phyloP scores from a whole-genome alignment of 352 stramenopile species.

The Phytophthora syringae region DNA sequence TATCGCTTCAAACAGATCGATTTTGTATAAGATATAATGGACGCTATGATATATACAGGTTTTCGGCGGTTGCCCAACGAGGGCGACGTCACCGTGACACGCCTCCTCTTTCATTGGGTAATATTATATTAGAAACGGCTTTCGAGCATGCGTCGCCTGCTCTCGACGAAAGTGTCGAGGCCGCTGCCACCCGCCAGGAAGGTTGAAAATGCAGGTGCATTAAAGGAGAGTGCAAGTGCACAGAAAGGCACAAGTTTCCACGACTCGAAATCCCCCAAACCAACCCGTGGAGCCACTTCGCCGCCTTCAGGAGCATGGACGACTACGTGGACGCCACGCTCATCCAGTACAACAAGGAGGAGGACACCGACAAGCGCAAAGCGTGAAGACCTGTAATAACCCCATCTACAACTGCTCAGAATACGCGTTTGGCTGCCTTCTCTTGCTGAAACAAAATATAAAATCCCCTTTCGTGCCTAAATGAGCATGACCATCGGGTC shows the following conservation, averaged over 20 bases:
- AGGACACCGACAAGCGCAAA: constrained; percentile 1
- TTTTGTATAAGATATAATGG: not conserved
- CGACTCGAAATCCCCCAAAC: not conserved
- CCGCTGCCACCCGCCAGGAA: constrained; percentile 13
- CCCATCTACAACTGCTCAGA: constrained; percentile 23
- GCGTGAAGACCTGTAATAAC: constrained; percentile 8
- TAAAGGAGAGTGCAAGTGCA: not conserved
- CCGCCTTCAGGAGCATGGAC: constrained; percentile 70
- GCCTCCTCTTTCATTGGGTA: constrained; percentile 12
- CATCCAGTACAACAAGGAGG: constrained; percentile 63
- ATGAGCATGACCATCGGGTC: constrained; percentile 89
- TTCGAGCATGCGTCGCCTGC: constrained; percentile 20
- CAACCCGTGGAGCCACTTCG: constrained; percentile 63
- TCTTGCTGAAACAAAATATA: constrained; percentile 43
- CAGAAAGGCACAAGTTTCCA: not conserved
- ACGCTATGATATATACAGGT: not conserved
- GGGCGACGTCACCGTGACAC: constrained; percentile 24
- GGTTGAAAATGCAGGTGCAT: not conserved
- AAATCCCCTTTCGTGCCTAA: constrained; percentile 52
- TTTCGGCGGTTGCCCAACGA: constrained; percentile 2
- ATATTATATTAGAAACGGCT: no score
- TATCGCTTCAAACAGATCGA: no score
- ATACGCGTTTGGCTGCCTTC: constrained; percentile 29
- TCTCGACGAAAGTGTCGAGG: constrained; percentile 27
- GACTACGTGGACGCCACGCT: constrained; percentile 75